These are phyloP conservation scores for Lipomyces sp. DNA, from an alignment of 805 yeast genomes.

Conservation along the genomic window DNA sequence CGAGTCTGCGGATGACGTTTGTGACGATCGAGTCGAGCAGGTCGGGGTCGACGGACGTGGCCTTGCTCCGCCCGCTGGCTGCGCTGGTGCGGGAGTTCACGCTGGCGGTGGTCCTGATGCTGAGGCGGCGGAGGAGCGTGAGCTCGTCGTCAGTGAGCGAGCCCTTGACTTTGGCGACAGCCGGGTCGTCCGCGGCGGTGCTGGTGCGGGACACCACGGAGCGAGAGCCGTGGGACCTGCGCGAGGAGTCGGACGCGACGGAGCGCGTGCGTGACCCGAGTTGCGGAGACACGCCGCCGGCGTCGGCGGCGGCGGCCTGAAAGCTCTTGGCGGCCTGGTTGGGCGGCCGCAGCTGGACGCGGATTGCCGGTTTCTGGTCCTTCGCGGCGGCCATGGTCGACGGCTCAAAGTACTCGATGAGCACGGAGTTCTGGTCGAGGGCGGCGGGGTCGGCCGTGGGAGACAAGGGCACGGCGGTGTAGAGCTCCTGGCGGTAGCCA, in stretches of 20 bases:
- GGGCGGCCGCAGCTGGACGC: constrained; percentile 15
- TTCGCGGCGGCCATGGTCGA: not conserved
- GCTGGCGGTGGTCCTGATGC: not conserved
- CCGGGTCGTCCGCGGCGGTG: not conserved
- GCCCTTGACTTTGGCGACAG: not conserved
- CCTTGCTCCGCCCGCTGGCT: not conserved
- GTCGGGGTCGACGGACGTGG: constrained; percentile 6
- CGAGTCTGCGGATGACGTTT: constrained; percentile 15
- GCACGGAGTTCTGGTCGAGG: constrained; percentile 13
- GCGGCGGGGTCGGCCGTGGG: not conserved
- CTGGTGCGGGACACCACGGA: not conserved
- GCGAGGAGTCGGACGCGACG: not conserved
- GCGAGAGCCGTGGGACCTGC: not conserved
- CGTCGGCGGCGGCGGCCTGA: not conserved
- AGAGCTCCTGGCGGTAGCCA: too few relatives aligned
- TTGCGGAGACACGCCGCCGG: not conserved
- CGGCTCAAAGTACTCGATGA: constrained; percentile 21
- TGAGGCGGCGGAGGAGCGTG: not conserved
- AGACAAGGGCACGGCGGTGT: not conserved
- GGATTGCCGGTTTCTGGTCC: constrained; percentile 17
- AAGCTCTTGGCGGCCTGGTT: not conserved
- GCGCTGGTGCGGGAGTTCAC: not conserved
- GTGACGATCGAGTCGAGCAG: constrained; percentile 15
- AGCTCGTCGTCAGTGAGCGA: not conserved
- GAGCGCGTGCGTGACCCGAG: too few relatives aligned